These are phyloP conservation scores for Celoporthe dispersa DNA, from an alignment of 2,329 filamentous ascomycete genomes.

Conservation along the genomic window DNA sequence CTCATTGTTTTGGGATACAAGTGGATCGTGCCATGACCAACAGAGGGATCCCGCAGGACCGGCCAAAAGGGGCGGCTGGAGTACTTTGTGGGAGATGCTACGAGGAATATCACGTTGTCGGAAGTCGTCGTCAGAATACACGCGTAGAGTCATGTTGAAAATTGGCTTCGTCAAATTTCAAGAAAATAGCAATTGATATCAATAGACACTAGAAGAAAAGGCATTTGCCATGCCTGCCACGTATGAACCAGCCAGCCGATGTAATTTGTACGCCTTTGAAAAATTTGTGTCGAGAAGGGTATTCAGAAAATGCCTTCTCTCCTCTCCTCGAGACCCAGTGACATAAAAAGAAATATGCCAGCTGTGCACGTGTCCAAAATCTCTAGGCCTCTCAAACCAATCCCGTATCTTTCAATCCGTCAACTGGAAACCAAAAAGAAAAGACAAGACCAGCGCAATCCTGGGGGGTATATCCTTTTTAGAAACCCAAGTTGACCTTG, in stretches of 20 bases:
- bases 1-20: neutral
- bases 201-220: constrained; percentile 30
- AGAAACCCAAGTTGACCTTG: constrained; percentile 26
- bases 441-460: constrained; percentile 8
- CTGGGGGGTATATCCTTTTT: neutral
- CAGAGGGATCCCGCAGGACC: neutral
- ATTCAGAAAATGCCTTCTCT: neutral
- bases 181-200: constrained; percentile 20
- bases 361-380: constrained; percentile 1
- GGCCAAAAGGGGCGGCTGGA: neutral
- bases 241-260: constrained; percentile 28
- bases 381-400: constrained; percentile 18
- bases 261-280: constrained; percentile 28
- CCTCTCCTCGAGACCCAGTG: constrained; percentile 12
- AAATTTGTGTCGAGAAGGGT: constrained; percentile 28
- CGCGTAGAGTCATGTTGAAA: neutral
- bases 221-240: constrained; percentile 18
- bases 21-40: neutral
- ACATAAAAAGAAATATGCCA: constrained; percentile 10
- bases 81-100: neutral
- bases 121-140: neutral
- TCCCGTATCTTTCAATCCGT: neutral
- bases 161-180: neutral
- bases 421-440: neutral
- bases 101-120: neutral